Base-by-base conservation (phyloP, 2,329 filamentous ascomycete genomes). In the Trichophyton rubrum region DNA sequence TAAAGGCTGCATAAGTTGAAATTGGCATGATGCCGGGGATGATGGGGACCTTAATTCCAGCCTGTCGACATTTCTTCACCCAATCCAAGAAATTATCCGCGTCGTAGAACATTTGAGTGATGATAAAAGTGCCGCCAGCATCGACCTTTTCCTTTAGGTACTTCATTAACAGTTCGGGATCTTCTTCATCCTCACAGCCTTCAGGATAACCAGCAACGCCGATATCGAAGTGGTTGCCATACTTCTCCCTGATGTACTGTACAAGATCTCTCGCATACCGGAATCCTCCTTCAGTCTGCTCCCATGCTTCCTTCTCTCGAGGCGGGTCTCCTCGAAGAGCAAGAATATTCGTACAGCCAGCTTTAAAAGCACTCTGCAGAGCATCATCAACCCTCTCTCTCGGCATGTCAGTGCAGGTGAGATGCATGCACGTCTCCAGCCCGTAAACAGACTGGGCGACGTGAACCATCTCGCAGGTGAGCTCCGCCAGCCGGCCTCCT, bases 81-180 rank as follows among this genome's bases (percentile, higher is more conserved):
- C 93, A 99, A 59, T 85, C 82, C 59, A 97, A 76, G 75, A 99
- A 99, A 71, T 93, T 92, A 69, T 99, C 92, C 57, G 85, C 91
- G 70, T 99, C 92, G 78, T 99, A 99, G 77, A 97, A 97, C 93
- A 99, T 99, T 77, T 99, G 93, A 0, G 93, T 97, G 59, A 99
- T 89, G 65, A 99, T 88, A 72, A 97, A 99, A 5, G 88, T 87
- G 64, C 87, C 91, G 58, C 93, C 93, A 62, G 89, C 89, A 71
- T 99, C 93, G 38, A 97, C 86, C 78, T 99, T 99, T 74, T 97
- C 88, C 78, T 97, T 97, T 70, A 99, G 77, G 73, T 97, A 93
- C 65, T 93, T 86, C 64, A 99, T 84, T 68, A 99, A 81, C 62
- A 83, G 75, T 55, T 96, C 90, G 59, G 90, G 86, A 69, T 96